Base-by-base conservation (phyloP, 140 eudicot genomes). In the Senecio squalidus region DNA sequence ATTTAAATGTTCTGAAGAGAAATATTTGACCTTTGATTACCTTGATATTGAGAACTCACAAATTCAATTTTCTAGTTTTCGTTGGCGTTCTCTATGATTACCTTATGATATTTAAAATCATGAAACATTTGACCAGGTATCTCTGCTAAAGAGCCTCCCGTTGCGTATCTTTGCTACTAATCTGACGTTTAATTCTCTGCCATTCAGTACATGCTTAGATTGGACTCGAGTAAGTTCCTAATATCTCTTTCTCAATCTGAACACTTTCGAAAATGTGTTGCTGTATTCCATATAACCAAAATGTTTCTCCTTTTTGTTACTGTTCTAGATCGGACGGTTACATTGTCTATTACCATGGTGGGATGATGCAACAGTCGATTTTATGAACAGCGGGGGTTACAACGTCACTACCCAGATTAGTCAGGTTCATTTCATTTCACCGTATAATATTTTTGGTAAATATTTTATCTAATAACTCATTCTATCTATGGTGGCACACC, bases 261-360 rank as follows among this genome's bases (percentile, higher is more conserved):
- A 36, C 29, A 20, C 9, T 38, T 62, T 45, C 29, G 3, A 9
- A 9, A 1, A 17, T 46, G n/a, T 60, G 0, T 40, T 49, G 3
- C 5, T 44, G 58, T 17, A 18, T 45, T 26, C 62, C 43, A 43
- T 27, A 33, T 3, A 54, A 48, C 56, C 31, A 1, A 22, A 34
- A 20, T 67, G 9, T 18, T 48, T 8, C 46, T 25, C 6, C 30
- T 38, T 6, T 23, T 60, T 21, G 15, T 55, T 54, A 34, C 54
- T 50, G 18, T 63, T 45, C 23, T 75, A 92, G 98, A 67, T 92
- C 58, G 96, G 96, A n/a, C 96, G 98, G 13, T 62, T 92, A 67
- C 98, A 92, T 75, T 87, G 96, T 52, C 73, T 73, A 15, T 66
- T 83, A 47, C 98, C 98, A 34, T 87, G 98, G 96, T 92, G 98